Percentiles rank a stretch among this genome's conserved stretches.
Evolutionary conservation across 331 rosid species (phyloP).

Genomic region (Telfairia occidentalis): DNA sequence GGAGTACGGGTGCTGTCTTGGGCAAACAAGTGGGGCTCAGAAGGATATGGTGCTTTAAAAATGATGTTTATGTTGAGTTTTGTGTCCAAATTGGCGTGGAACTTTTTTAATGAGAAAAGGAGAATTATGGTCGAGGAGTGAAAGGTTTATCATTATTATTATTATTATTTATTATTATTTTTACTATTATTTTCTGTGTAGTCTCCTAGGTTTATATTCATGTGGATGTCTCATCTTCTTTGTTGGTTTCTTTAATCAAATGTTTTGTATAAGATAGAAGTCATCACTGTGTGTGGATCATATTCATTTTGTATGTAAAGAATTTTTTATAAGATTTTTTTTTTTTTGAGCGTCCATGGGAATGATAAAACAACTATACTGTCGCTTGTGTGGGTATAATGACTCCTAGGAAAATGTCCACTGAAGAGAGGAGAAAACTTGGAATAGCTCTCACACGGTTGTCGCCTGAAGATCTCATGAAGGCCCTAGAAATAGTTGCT

Average conservation of each 20-base stretch:
- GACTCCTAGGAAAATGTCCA: conserved; percentile 42
- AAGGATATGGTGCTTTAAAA: too few species aligned
- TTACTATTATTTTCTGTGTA: neutral
- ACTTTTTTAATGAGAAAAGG: too few species aligned
- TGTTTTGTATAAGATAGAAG: neutral
- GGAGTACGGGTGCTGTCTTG: too few species aligned
- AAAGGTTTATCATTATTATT: neutral
- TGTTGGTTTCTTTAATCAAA: neutral
- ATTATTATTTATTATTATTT: neutral
- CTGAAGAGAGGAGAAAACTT: conserved; percentile 70
- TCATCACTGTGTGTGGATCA: neutral
- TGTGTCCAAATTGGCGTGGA: neutral
- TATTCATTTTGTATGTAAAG: neutral
- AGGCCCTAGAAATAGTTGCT: conserved; percentile 70
- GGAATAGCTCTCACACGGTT: conserved; percentile 48
- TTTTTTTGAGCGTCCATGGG: neutral
- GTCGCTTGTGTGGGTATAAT: neutral
- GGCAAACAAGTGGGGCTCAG: too few species aligned
- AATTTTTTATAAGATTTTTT: neutral
- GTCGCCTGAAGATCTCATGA: conserved; percentile 62
- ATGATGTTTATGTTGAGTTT: too few species aligned
- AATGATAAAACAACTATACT: neutral
- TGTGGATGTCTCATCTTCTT: neutral
- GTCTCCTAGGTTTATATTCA: neutral
- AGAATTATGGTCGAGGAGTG: neutral